phyloP scores from a whole-genome alignment of 345 rosid genomes.

The Rubroshorea leprosula region DNA sequence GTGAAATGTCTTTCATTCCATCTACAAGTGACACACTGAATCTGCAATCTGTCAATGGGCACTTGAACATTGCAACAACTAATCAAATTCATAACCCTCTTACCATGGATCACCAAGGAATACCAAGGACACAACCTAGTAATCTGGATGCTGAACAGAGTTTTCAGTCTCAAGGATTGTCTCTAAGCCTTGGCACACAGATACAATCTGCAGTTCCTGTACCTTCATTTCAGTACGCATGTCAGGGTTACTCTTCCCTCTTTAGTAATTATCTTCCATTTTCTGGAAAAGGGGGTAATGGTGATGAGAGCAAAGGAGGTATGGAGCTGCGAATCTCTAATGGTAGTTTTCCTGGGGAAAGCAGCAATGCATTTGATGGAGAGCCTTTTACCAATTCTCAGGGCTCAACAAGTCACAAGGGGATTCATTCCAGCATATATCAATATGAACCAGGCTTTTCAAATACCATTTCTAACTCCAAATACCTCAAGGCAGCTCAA shows the following conservation, averaged over 20 bases:
- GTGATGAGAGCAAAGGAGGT: conserved; percentile 28
- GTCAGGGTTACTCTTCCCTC: conserved; percentile 31
- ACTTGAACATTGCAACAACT: conserved; percentile 18
- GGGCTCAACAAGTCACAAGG: conserved; percentile 13
- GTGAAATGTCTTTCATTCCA: conserved; percentile 55
- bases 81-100: conserved; percentile 17
- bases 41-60: conserved; percentile 27
- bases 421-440: conserved; percentile 19
- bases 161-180: conserved; percentile 47
- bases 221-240: conserved; percentile 42
- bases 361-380: conserved; percentile 14
- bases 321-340: conserved; percentile 33
- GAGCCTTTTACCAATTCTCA: conserved; percentile 19
- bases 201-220: conserved; percentile 34
- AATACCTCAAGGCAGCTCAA: conserved; percentile 72
- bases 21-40: conserved; percentile 30
- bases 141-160: conserved; percentile 24
- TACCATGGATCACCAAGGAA: conserved; percentile 14
- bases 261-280: conserved; percentile 22
- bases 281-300: conserved; percentile 25
- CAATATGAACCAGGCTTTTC: conserved; percentile 27
- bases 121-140: conserved; percentile 19
- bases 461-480: conserved; percentile 39
- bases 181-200: conserved; percentile 58
- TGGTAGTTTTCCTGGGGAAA: conserved; percentile 23